These are phyloP conservation scores for Apiospora sp. DNA, from an alignment of 2,329 filamentous ascomycete genomes.

Conservation along the genomic window DNA sequence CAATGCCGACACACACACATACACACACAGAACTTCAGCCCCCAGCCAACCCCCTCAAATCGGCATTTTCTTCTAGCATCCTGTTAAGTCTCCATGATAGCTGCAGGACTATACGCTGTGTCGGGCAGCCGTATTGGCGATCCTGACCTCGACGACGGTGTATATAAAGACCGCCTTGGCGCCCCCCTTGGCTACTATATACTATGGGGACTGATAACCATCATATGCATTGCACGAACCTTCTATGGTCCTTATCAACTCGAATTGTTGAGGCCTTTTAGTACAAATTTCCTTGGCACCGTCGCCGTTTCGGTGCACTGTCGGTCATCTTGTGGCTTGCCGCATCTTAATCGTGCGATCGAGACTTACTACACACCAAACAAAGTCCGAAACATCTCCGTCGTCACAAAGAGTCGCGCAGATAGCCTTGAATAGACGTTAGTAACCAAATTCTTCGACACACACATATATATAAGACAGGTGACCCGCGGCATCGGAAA, in stretches of 20 bases:
- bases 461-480: background rate
- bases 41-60: background rate
- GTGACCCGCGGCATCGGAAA: background rate
- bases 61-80: background rate
- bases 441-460: background rate
- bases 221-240: background rate
- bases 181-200: conserved; percentile 3
- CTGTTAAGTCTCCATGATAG: background rate
- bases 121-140: background rate
- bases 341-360: background rate
- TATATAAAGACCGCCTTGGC: conserved; percentile 15
- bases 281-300: background rate
- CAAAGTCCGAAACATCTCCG: conserved; percentile 16
- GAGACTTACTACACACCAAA: background rate
- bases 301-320: background rate
- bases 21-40: background rate
- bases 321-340: background rate
- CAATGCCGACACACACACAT: background rate
- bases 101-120: background rate
- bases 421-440: background rate
- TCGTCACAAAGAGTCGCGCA: background rate
- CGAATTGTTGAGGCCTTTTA: background rate
- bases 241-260: background rate
- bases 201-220: background rate
- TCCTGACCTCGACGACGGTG: background rate